Evolutionary conservation across 2,329 filamentous ascomycete genomes (phyloP), one percentile per base, ranked within the genome.

Genomic region (Dissoconium aciculare): DNA sequence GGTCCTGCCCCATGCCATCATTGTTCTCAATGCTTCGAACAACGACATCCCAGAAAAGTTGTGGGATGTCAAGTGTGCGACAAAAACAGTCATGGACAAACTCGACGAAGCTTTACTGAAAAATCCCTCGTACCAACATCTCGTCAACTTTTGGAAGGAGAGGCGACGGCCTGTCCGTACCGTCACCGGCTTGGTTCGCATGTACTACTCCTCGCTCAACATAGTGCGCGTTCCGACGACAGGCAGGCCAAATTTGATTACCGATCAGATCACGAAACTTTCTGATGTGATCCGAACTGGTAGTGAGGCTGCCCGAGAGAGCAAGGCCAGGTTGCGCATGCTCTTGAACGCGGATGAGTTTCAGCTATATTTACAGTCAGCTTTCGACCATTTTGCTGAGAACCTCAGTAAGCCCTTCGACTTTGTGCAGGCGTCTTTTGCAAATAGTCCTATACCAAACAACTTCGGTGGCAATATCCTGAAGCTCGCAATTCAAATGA

Each of bases 1-100:
- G 0, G 53, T 58, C 3, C 53, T 69, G 5, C 66, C 66, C 2
- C 62, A 67, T 39, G 62, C 58, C 2, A 57, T 70, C 30, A 59
- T 69, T 26, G 62, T 59, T 0, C 52, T 69, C 17, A 69, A 69
- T 42, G 58, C 56, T 1, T 41, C 47, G 25, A n/a, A n/a, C n/a
- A n/a, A n/a, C n/a, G 49, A 49, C 23, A 48, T 59, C 3, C 48
- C 59, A 17, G 46, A 50, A n/a, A 39, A 49, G 5, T 50, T 57
- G 27, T 69, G 64, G 64, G 55, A 65, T 36, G 39, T 54, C 3
- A n/a, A n/a, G n/a, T n/a, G n/a, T n/a, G n/a, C n/a, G n/a, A n/a
- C n/a, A n/a, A n/a, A n/a, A n/a, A n/a, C n/a, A n/a, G n/a, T n/a
- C n/a, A n/a, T n/a, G n/a, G 38, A 57, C 5, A 43, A 35, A 8